A percentile compares a stretch with the other conserved stretches of the same genome.
These are phyloP conservation scores for Colletotrichum sp. DNA, from an alignment of 2,329 filamentous ascomycete genomes.

Conservation along the genomic window DNA sequence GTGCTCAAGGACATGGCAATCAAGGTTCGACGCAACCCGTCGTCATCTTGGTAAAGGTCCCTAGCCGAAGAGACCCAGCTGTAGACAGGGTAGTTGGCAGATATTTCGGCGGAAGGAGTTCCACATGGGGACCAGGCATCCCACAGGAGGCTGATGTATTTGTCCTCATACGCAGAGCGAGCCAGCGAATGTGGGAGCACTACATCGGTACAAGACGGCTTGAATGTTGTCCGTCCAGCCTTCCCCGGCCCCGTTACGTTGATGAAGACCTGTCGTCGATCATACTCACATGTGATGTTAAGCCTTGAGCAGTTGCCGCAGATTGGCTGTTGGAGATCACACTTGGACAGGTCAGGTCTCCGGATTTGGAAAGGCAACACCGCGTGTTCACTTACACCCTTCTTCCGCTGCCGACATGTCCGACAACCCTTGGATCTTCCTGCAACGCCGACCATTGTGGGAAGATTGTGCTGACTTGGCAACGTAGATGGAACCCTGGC, in stretches of 20 bases:
- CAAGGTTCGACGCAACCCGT: constrained; percentile 5
- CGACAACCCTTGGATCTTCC: constrained; percentile 19
- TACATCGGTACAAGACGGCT: background rate
- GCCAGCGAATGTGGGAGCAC: background rate
- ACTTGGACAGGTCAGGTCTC: background rate
- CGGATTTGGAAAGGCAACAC: background rate
- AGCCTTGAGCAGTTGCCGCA: constrained; percentile 18
- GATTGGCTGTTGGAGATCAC: constrained; percentile 11
- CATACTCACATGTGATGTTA: constrained; percentile 7
- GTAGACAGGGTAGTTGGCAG: background rate
- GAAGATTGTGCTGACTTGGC: background rate
- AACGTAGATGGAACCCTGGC: background rate
- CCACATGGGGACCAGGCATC: constrained; percentile 7
- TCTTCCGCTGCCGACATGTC: constrained; percentile 19
- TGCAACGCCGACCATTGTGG: constrained; percentile 19
- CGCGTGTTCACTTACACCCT: constrained; percentile 12
- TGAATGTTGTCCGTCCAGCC: background rate
- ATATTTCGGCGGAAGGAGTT: background rate
- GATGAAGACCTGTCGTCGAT: constrained; percentile 14
- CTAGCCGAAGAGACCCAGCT: constrained; percentile 23
- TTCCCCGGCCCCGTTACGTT: background rate
- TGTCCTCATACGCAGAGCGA: constrained; percentile 17
- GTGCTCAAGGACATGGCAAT: constrained; percentile 25
- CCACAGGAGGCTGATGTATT: constrained; percentile 17
- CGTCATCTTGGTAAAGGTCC: constrained; percentile 22